Percentiles rank a stretch among this genome's conserved stretches.
Evolutionary conservation across 1,139 yeast species (phyloP).

Genomic region (Suhomyces guaymorum): DNA sequence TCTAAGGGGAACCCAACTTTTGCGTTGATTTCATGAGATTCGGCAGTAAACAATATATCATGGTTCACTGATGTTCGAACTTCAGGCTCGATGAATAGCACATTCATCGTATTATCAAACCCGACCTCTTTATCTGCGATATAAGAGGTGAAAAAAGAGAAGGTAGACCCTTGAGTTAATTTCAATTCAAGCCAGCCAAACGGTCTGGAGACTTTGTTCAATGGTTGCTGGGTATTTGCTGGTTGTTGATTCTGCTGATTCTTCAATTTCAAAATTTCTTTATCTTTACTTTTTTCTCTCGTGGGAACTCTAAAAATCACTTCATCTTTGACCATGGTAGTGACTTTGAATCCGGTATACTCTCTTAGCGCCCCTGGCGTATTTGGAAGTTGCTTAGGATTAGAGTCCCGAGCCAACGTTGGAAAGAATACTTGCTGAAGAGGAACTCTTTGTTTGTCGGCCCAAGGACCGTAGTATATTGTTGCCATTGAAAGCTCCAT

Average conservation of each 20-base stretch:
- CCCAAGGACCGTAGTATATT: constrained; percentile 92
- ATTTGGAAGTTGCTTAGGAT: constrained; percentile 40
- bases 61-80: constrained; percentile 86
- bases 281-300: constrained; percentile 80
- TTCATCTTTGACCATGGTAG: constrained; percentile 60
- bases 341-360: constrained; percentile 56
- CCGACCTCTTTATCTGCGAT: constrained; percentile 56
- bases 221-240: constrained; percentile 11
- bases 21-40: constrained; percentile 55
- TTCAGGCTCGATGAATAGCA: constrained; percentile 60
- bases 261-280: constrained; percentile 25
- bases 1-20: constrained; percentile 67
- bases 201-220: constrained; percentile 48
- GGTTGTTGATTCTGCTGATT: constrained; percentile 7
- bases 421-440: constrained; percentile 74
- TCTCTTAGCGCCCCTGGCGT: constrained; percentile 53
- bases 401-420: constrained; percentile 56
- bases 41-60: constrained; percentile 69
- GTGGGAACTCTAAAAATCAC: constrained; percentile 77
- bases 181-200: constrained; percentile 92
- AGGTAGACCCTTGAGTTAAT: constrained; percentile 52
- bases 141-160: constrained; percentile 51
- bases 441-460: constrained; percentile 76
- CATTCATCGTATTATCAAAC: constrained; percentile 52
- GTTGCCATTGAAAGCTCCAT: constrained; percentile 62